Evolutionary conservation across 2,329 filamentous ascomycete genomes (phyloP), one percentile per base, ranked within the genome.

Genomic region (Aspergillus fischeri): DNA sequence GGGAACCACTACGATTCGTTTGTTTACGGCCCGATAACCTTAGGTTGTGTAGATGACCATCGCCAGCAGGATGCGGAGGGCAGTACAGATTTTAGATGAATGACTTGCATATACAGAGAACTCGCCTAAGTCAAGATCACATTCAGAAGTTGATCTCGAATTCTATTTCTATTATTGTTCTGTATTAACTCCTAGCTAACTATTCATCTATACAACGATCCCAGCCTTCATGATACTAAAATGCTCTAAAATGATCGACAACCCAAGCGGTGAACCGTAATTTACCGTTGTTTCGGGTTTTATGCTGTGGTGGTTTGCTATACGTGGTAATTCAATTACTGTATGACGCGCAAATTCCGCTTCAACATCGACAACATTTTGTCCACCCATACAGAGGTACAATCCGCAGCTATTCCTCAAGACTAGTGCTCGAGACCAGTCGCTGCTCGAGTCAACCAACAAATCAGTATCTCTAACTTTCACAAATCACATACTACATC

Each of bases 401-500:
- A 47, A 25, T 21, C 6, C 21, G 24, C 44, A 27, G 44, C 44
- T 14, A 24, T 47, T 47, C 20, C 21, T 7, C 14, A 25, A 25
- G 11, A 1, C 21, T 25, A 7, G n/a, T 25, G 4, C 24, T 47
- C 44, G 10, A 27, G 20, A 14, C 21, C 32, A 3, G 41, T 50
- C n/a, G 47, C 24, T 17, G 14, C 32, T 38, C 41, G 10, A 24
- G 9, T 44, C 41, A 11, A 44, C 20, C 41, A 44, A 44, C n/a
- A 44, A 44, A 9, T 3, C 44, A 47, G 14, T 41, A 29, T 25
- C 51, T 55, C 52, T 51, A 24, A 27, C 52, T 53, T 54, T 49
- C 51, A 47, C 20, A 47, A 49, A 49, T 54, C 47, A 53, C 27
- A 49, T 41, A 58, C 54, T 52, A 52, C 25, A 7, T 24, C 20